Base-by-base conservation (phyloP, 1,284 basidiomycete genomes). In the Cutaneotrichosporon dermatis region DNA sequence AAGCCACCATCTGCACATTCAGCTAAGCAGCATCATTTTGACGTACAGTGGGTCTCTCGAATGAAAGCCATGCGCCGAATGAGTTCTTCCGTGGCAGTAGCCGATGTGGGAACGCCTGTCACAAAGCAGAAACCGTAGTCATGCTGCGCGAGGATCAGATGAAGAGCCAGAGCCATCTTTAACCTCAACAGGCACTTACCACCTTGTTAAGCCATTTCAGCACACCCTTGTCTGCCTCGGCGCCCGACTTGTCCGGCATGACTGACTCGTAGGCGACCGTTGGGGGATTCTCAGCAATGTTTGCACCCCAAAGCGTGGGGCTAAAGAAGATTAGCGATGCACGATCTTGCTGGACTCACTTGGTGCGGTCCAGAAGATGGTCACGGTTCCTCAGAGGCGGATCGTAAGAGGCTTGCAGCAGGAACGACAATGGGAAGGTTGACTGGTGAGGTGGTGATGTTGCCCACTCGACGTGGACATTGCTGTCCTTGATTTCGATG, bases 51-150 rank as follows among this genome's bases (percentile, higher is more conserved):
- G 0, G 95, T 97, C 75, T 95, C 87, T 49, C 94, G 85, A 59
- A 98, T 94, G 71, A 90, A 91, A 0, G 86, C 87, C 66, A 98
- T 93, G 15, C 88, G 83, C 51, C 84, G 78, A 1, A 87, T 83
- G 0, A 97, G 80, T 57, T 83, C 80, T 72, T 98, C 90, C 0
- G 95, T 99, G 2, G 87, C 90, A 71, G 92, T 87, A 1, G 89
- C 83, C 0, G 88, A 91, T 0, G 83, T 75, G 2, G 93, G 92
- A 3, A 96, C 89, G 10, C 86, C 90, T 7, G 85, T 81, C 4
- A 97, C 83, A 66, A 97, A 90, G 57, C 88, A 92, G 76, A 98
- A 93, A 0, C 95, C 96, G 71, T 88, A 96, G 43, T 81, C 81
- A 64, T 92, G 83, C 90, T 93, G 66, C 9, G 2, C 6, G 62